Evolutionary conservation across 306 rosid genomes (phyloP), one percentile per base, ranked within the genome.

Genomic region (Canavalia ensiformis): DNA sequence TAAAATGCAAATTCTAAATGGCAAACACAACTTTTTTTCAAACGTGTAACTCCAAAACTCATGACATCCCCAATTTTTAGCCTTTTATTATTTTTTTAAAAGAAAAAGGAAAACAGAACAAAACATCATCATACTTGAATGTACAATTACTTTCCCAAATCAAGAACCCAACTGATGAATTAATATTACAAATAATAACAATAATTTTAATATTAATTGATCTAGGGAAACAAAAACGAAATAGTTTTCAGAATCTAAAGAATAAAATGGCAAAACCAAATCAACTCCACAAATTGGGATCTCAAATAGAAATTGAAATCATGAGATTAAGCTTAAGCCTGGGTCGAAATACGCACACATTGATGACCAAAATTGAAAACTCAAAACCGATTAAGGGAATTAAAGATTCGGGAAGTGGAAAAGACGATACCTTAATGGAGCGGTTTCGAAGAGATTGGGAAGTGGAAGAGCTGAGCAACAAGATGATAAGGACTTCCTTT

Each of bases 401-500:
- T 5, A 7, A 49, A 57, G 37, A 29, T 12, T n/a, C 2, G 30
- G 5, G 34, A 34, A 68, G 33, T 45, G 73, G 7, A 7, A 18
- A 62, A 69, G 3, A 67, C 18, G 4, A 56, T 85, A 85, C 88
- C 85, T 79, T 74, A 1, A 34, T 8, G 2, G 34, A 6, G 33
- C 33, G 39, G 45, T 68, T 2, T n/a, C 51, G 7, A 74, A 55
- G n/a, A 30, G 76, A 64, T 29, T 12, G 69, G 1, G 68, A 80
- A 60, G 39, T 11, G 72, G 56, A 70, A 75, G 50, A 69, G 56
- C 83, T 12, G 63, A 71, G 13, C 62, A 8, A 29, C 12, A 12
- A 13, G 6, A 0, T 8, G 82, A 84, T 84, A 85, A 80, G 79
- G 67, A 45, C 39, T 62, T 7, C 50, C 3, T 60, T 80, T 75